These are phyloP conservation scores for Oryza meyeriana DNA, from an alignment of 176 grass and related monocot species.

Conservation along the genomic window DNA sequence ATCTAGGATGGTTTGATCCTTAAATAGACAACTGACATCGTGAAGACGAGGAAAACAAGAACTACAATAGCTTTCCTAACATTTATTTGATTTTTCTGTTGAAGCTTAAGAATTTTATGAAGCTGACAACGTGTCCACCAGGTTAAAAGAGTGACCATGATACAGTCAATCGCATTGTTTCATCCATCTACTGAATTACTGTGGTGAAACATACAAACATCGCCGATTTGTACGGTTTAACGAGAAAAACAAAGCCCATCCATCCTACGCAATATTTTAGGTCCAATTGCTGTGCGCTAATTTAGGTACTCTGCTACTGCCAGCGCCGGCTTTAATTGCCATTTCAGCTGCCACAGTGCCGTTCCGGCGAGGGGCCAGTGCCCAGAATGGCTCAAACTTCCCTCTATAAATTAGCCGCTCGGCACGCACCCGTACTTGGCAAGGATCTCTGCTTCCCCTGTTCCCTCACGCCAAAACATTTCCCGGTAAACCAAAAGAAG, in stretches of 20 bases:
- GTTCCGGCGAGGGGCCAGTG: background rate
- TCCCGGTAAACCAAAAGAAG: background rate
- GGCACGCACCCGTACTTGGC: background rate
- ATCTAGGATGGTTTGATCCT: too few species aligned
- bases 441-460: slow-evolving; percentile 16
- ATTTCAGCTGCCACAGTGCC: background rate
- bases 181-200: background rate
- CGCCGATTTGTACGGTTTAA: background rate
- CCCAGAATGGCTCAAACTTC: background rate
- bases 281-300: background rate
- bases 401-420: slow-evolving; percentile 36
- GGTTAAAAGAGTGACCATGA: background rate
- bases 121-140: background rate
- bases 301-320: background rate
- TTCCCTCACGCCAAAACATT: slow-evolving; percentile 41
- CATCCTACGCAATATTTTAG: background rate
- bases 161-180: background rate
- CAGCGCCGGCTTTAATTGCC: background rate
- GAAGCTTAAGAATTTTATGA: too few species aligned
- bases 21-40: background rate
- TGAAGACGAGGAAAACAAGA: background rate
- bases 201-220: background rate
- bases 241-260: background rate
- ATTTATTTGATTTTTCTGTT: too few species aligned
- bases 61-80: background rate